Percentiles rank a stretch among this genome's conserved stretches.
These are phyloP conservation scores for Calcarisporium arbuscula DNA, from an alignment of 2,329 filamentous ascomycete genomes.

Conservation along the genomic window DNA sequence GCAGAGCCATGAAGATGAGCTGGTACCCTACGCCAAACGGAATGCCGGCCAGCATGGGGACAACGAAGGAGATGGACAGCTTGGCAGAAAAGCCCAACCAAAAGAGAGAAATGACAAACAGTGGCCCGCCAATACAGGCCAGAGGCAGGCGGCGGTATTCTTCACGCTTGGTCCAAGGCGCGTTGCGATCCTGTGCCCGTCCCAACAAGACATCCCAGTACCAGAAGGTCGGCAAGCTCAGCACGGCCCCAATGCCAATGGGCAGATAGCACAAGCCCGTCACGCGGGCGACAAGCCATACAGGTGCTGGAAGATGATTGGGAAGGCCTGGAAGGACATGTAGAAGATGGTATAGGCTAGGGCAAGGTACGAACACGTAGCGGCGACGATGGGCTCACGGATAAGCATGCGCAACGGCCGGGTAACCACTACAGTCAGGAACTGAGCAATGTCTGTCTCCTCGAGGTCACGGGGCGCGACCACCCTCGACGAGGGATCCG, in stretches of 20 bases:
- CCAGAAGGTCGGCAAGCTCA: constrained; percentile 6
- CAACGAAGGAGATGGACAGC: constrained; percentile 7
- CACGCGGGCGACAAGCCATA: constrained; percentile 7
- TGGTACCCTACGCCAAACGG: constrained; percentile 8
- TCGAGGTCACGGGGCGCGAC: not conserved
- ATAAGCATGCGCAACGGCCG: not conserved
- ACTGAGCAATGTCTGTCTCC: not conserved
- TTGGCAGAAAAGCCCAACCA: constrained; percentile 13
- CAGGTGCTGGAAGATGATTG: constrained; percentile 18
- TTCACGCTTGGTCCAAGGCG: constrained; percentile 42
- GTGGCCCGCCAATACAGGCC: constrained; percentile 47
- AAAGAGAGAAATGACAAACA: constrained; percentile 10
- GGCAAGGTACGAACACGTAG: not conserved
- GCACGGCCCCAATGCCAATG: constrained; percentile 5
- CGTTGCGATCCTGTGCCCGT: constrained; percentile 15
- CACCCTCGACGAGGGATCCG: not conserved
- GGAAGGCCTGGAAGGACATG: constrained; percentile 54
- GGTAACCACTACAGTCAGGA: not conserved
- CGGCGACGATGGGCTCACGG: not conserved
- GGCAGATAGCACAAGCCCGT: constrained; percentile 9
- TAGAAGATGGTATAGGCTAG: constrained; percentile 49
- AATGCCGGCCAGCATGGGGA: constrained; percentile 10
- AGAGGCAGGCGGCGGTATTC: constrained; percentile 50
- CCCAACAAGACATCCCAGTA: not conserved
- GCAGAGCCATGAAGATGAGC: constrained; percentile 8